Base-by-base conservation (phyloP, 2,329 filamentous ascomycete species). In the Orbilia blumenaviensis region DNA sequence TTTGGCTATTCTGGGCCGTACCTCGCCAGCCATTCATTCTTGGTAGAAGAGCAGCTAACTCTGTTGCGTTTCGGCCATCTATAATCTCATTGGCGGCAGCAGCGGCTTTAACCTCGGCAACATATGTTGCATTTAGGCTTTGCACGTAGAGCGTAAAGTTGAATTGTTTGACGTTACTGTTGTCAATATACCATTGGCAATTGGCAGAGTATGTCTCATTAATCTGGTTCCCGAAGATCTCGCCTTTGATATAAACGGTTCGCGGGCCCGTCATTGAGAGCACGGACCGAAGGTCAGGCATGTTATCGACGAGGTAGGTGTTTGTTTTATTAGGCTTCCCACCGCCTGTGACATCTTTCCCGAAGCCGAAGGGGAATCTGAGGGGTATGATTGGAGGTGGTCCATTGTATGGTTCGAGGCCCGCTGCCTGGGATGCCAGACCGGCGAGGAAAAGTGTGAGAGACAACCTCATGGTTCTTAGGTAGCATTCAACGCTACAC, bases 161-260 rank as follows among this genome's bases (percentile, higher is more conserved):
- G 27, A 36, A 78, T 44, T 64, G 60, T 25, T 60, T 77, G 16
- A 75, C 73, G 16, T 75, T 67, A 14, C 62, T 73, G 34, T 73
- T 73, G 16, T 78, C 77, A 12, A 78, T 78, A 14, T 78, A 78
- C 72, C 73, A 78, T 44, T 77, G 73, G 34, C 77, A 78, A 29
- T 77, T 52, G 2, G 66, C 73, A 4, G 50, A 66, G 27, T 54
- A 61, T 1, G 73, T 74, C 21, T 72, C 77, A 23, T 78, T 78
- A 25, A 78, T 52, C 23, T 69, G 63, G 50, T 77, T 77, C 1
- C 77, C 77, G 5, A 67, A 54, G 3, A 78, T 67, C 18, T 58
- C 69, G 32, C 77, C 77, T 34, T 78, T 74, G 3, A 78, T 67
- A 29, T 78, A 77, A 23, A 78, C 62, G 0, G 66, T 77, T 62